Evolutionary conservation across 305 asterid species (phyloP), one percentile per base, ranked within the genome.

Genomic region (Fraxinus floribunda): DNA sequence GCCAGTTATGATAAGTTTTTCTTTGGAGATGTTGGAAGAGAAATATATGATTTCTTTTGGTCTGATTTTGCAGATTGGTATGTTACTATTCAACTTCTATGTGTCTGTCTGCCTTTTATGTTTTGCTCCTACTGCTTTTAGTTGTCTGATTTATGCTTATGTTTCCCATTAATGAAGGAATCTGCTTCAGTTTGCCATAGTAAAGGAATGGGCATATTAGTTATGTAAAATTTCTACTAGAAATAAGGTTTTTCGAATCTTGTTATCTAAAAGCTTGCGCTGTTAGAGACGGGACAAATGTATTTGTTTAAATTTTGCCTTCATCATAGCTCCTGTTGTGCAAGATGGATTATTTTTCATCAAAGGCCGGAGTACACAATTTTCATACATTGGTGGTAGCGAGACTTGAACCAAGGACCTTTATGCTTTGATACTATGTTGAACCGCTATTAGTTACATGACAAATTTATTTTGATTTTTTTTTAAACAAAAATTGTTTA

Each of bases 61-160:
- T 92, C 93, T 75, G 98, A 94, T 87, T 95, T 93, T 90, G 99
- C 99, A 81, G 99, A 95, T 88, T 95, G 99, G 99, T 95, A 88
- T 77, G 89, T 83, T 84, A 26, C 77, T 24, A 16, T 32, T 71
- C 76, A 71, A 16, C 76, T 15, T 13, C 75, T 32, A 11, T 70
- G 44, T 70, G 41, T 11, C 76, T 70, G 22, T 70, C 22, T 30
- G 11, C 9, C n/a, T 68, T 49, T 68, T 10, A 68, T 29, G 32
- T 64, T 24, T 64, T 26, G 75, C 38, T 68, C 75, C 36, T 52
- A 10, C 16, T 13, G 20, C 41, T 32, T 70, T 70, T 29, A 70
- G 76, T 70, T 32, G 76, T 70, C 22, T 29, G 36, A 70, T 68
- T 64, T 68, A 30, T 70, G 32, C 76, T 70, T 4, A 30, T 15